Conservation (phyloP, 1,284 basidiomycete genomes). For the Entoloma clypeatum region DNA sequence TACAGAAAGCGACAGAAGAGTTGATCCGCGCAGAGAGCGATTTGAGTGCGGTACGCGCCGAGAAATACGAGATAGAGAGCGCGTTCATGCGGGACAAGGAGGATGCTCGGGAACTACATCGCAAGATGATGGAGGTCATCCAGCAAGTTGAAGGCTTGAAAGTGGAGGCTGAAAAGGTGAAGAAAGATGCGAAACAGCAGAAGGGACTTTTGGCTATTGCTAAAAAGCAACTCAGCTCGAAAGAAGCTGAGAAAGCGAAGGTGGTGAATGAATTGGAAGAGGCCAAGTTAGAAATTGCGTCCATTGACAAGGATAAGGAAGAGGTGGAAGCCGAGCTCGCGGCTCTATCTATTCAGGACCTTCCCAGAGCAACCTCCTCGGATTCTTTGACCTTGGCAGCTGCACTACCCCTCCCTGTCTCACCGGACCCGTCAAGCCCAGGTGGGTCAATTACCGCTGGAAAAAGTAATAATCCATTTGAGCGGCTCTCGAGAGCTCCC, state of each 20-base stretch:
- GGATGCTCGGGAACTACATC: conserved; percentile 84
- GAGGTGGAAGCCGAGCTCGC: conserved; percentile 51
- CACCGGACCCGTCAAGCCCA: conserved; percentile 52
- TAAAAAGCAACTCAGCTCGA: conserved; percentile 87
- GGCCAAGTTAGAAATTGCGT: conserved; percentile 50
- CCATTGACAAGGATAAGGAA: conserved; percentile 54
- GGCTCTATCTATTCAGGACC: conserved; percentile 23
- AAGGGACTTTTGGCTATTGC: conserved; percentile 93
- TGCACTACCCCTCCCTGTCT: conserved; percentile 62
- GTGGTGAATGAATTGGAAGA: conserved; percentile 72
- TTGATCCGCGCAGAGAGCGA: conserved; percentile 92
- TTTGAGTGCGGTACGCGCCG: conserved; percentile 82
- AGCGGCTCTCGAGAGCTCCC: conserved; percentile 56
- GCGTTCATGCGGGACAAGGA: conserved; percentile 90
- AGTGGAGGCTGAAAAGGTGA: conserved; percentile 80
- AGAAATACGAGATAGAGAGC: conserved; percentile 93
- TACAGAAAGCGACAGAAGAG: conserved; percentile 76
- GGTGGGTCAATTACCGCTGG: conserved; percentile 34
- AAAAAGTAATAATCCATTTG: conserved; percentile 94
- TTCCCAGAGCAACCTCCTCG: conserved; percentile 31
- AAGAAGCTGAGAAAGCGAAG: conserved; percentile 76
- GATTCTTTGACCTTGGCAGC: conserved; percentile 63
- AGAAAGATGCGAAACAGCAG: conserved; percentile 94
- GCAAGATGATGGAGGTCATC: conserved; percentile 77
- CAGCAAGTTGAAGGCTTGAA: conserved; percentile 73